phyloP scores from a whole-genome alignment of 2,329 filamentous ascomycete genomes.

The Tricladium varicosporioides region DNA sequence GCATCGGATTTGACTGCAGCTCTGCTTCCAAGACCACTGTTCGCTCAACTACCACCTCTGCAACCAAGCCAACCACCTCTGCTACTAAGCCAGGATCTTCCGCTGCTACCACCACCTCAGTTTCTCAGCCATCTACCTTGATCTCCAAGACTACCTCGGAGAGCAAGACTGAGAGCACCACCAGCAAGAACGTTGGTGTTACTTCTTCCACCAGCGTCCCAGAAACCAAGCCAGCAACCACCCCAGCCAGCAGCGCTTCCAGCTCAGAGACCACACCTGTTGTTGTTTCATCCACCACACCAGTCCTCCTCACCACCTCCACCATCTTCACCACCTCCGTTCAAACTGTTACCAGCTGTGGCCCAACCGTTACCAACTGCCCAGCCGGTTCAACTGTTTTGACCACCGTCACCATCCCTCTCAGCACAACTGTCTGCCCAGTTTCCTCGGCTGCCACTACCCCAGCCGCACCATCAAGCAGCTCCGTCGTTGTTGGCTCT shows the following conservation, averaged over 20 bases:
- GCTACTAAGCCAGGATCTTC: slow-evolving; percentile 15
- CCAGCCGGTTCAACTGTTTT: slow-evolving; percentile 33
- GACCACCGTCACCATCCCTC: slow-evolving; percentile 15
- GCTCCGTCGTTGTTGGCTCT: neutral
- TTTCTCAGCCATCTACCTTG: slow-evolving; percentile 1
- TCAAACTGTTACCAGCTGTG: slow-evolving; percentile 51
- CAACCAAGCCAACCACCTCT: slow-evolving; percentile 20
- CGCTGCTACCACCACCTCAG: slow-evolving; percentile 8
- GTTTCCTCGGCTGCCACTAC: slow-evolving; percentile 9
- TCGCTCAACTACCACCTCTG: slow-evolving; percentile 13
- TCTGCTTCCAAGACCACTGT: slow-evolving; percentile 25
- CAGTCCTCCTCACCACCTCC: slow-evolving; percentile 30
- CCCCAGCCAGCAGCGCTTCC: neutral
- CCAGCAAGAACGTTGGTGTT: neutral
- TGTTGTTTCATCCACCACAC: slow-evolving; percentile 4
- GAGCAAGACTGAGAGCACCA: neutral
- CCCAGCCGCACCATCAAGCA: neutral
- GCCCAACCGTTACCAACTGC: slow-evolving; percentile 48
- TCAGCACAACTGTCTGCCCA: slow-evolving; percentile 32
- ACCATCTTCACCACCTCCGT: slow-evolving; percentile 50
- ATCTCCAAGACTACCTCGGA: slow-evolving; percentile 16
- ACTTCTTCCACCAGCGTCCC: neutral
- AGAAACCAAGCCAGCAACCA: neutral
- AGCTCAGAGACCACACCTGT: neutral
- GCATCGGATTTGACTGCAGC: slow-evolving; percentile 72